Evolutionary conservation across 129 eudicot species (phyloP), one percentile per base, ranked within the genome.

Genomic region (Arctium lappa): DNA sequence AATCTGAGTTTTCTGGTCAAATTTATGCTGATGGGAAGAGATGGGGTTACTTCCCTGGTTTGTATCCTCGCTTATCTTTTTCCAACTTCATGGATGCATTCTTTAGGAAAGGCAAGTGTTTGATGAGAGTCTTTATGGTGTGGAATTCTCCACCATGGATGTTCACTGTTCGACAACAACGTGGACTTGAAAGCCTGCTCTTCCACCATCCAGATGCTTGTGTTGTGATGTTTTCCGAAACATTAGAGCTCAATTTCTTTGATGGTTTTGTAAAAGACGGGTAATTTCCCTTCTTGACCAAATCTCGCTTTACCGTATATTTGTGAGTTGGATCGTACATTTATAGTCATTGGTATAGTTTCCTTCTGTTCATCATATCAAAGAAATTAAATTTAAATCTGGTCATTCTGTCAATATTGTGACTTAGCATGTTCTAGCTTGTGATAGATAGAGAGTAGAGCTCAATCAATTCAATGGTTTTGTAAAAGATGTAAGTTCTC

Each of bases 121-220:
- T 72, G 10, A 85, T 90, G 93, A 88, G 98, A 79, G 86, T 95
- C 6, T 95, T 93, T 74, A 95, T 95, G 99, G 97, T 93, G 18
- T 95, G 99, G 99, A 95, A 95, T 85, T 95, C 98, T 2, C 98
- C 99, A 0, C 88, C 97, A 3, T 95, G 99, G 99, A 88, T 86
- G 86, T 93, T 84, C 72, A 90, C 90, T 84, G 92, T 90, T 76
- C 75, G 99, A 34, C 91, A 95, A 72, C 98, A 93, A 85, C 86
- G 98, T 50, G 89, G 93, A 12, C 92, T 95, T 80, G 99, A 95
- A 73, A 93, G 98, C 77, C 68, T 95, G 72, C 88, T 95, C 7
- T 83, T 87, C 69, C 97, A 93, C 74, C 93, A 95, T 83, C 90
- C 27, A 9, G 89, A 93, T 88, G 98, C 97, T 50, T 95, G 99